phyloP scores from a whole-genome alignment of 192 early-diverging fungal genomes.

The Coemansia umbellata region DNA sequence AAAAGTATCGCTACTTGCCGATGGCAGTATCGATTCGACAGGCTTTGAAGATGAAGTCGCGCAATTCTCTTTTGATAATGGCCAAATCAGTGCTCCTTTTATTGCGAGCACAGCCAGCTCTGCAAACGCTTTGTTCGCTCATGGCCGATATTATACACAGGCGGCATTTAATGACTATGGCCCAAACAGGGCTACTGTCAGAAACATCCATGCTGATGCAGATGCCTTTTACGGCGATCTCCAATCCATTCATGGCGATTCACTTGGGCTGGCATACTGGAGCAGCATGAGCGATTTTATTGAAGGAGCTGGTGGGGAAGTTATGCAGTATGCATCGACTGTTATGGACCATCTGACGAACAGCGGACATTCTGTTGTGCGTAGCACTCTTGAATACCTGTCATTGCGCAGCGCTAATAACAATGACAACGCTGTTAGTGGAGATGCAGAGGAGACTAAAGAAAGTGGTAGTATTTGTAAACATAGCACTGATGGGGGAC shows the following conservation, averaged over 20 bases:
- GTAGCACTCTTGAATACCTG: slow-evolving; percentile 9
- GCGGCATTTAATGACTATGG: slow-evolving; percentile 31
- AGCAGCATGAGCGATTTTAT: slow-evolving; percentile 46
- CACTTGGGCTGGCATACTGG: slow-evolving; percentile 48
- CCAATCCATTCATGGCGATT: slow-evolving; percentile 27
- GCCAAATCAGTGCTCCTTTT: slow-evolving; percentile 3
- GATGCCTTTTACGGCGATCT: slow-evolving; percentile 3
- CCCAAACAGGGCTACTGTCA: not conserved
- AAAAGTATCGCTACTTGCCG: slow-evolving; percentile 19
- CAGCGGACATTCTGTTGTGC: slow-evolving; percentile 17
- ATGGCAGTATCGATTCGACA: slow-evolving; percentile 31
- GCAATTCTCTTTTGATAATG: slow-evolving; percentile 7
- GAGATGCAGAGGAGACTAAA: not conserved
- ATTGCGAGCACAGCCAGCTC: slow-evolving; percentile 4
- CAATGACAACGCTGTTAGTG: not conserved
- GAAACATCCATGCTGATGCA: not conserved
- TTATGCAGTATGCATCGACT: slow-evolving; percentile 10
- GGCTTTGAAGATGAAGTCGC: slow-evolving; percentile 34
- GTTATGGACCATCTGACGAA: slow-evolving; percentile 43
- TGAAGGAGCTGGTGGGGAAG: slow-evolving; percentile 32
- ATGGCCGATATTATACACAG: slow-evolving; percentile 22
- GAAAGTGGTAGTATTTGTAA: too few species aligned
- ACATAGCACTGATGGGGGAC: not conserved
- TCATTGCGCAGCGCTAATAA: not conserved
- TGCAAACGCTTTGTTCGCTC: slow-evolving; percentile 3